A percentile compares a stretch with the other conserved stretches of the same genome.
phyloP scores from a whole-genome alignment of 2,329 filamentous ascomycete genomes.

The Colletotrichum siamense region DNA sequence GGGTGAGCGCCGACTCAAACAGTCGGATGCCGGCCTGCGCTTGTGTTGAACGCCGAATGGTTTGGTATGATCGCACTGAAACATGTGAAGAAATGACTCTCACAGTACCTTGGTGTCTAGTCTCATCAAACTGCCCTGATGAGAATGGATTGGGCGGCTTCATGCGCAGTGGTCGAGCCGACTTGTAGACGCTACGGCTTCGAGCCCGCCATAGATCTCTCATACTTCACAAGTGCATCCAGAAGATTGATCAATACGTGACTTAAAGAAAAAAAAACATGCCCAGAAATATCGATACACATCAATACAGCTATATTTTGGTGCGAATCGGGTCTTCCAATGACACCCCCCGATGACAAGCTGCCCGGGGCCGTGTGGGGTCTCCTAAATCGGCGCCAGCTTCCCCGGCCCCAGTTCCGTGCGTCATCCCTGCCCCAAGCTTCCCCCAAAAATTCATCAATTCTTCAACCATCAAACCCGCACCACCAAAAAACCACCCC shows the following conservation, averaged over 20 bases:
- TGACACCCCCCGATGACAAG: not conserved
- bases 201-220: not conserved
- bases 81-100: not conserved
- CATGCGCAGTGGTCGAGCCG: too few relatives aligned
- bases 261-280: too few relatives aligned
- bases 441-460: not conserved
- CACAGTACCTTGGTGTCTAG: not conserved
- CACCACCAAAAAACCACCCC: not conserved
- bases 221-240: not conserved
- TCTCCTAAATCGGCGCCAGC: not conserved
- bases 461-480: not conserved
- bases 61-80: not conserved
- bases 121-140: not conserved
- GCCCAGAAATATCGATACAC: not conserved
- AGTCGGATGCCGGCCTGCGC: not conserved
- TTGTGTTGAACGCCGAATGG: not conserved
- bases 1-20: not conserved
- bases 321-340: not conserved
- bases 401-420: not conserved
- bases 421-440: not conserved
- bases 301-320: not conserved
- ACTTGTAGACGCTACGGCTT: not conserved
- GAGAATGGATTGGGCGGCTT: not conserved
- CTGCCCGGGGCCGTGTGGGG: not conserved
- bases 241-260: not conserved